Percentiles rank a stretch among this genome's conserved stretches.
phyloP scores from a whole-genome alignment of 148 eudicot species.

The Beta vulgaris region DNA sequence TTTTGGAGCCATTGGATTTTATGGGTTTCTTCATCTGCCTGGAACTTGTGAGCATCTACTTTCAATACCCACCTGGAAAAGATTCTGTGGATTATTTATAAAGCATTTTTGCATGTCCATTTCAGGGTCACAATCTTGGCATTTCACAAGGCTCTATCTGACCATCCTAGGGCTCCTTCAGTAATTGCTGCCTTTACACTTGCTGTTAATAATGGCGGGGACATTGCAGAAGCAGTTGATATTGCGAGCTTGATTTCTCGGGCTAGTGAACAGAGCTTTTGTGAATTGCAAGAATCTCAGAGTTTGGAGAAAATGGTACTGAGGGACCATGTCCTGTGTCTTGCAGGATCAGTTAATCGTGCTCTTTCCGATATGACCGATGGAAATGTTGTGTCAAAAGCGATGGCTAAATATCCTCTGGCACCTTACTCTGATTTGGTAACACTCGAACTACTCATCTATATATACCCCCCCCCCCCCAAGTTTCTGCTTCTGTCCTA shows the following conservation, averaged over 20 bases:
- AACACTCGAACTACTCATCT: constrained; percentile 12
- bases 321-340: constrained; percentile 46
- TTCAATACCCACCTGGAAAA: background rate
- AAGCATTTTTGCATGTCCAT: background rate
- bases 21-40: background rate
- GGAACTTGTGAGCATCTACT: background rate
- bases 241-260: constrained; percentile 50
- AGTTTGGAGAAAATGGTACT: constrained; percentile 27
- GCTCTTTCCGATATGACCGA: constrained; percentile 62
- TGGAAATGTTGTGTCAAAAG: constrained; percentile 54
- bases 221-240: constrained; percentile 57
- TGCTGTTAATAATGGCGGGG: constrained; percentile 81
- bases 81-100: background rate
- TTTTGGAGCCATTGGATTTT: background rate
- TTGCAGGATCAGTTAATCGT: constrained; percentile 47
- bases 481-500: background rate
- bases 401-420: constrained; percentile 62
- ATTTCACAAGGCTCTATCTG: constrained; percentile 67
- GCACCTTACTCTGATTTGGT: constrained; percentile 87
- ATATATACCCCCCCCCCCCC: too few species aligned
- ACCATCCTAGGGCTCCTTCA: constrained; percentile 58
- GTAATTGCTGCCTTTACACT: constrained; percentile 79
- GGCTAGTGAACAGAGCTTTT: constrained; percentile 44
- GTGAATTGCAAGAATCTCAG: constrained; percentile 48
- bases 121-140: constrained; percentile 79